Evolutionary conservation across 148 eudicot genomes (phyloP).

Genomic region (Amaranthus hypochondriacus): DNA sequence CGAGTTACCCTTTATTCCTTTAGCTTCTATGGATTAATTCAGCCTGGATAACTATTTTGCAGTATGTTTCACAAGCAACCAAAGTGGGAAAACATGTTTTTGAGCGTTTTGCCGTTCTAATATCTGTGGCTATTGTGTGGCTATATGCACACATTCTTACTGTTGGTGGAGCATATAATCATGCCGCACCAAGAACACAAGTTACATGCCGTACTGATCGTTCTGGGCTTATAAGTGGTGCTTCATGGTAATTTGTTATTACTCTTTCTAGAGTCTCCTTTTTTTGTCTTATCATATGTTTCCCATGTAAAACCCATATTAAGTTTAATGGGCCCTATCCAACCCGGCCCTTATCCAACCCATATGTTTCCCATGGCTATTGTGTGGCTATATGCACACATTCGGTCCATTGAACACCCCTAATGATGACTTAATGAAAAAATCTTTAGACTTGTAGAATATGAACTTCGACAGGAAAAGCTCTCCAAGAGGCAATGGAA

Average conservation of each 20-base stretch:
- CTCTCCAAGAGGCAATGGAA: too few relatives aligned
- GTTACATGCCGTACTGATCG: conserved; percentile 83
- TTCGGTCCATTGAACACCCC: too few relatives aligned
- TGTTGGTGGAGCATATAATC: conserved; percentile 82
- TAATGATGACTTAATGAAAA: too few relatives aligned
- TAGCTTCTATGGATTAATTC: background rate
- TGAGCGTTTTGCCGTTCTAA: conserved; percentile 83
- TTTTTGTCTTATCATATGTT: too few relatives aligned
- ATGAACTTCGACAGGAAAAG: too few relatives aligned
- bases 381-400: too few relatives aligned
- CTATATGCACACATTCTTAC: conserved; percentile 74
- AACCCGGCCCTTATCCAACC: too few relatives aligned
- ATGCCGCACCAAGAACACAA: conserved; percentile 65
- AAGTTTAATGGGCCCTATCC: too few relatives aligned
- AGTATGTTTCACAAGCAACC: conserved; percentile 65
- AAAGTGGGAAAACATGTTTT: conserved; percentile 57
- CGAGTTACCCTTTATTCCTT: background rate
- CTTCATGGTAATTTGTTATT: conserved; percentile 58
- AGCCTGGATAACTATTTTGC: conserved; percentile 23
- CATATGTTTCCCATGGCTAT: too few relatives aligned
- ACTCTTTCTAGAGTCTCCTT: background rate
- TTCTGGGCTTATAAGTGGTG: conserved; percentile 73
- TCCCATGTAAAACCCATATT: too few relatives aligned
- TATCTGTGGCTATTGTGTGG: conserved; percentile 87
- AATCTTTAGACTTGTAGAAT: too few relatives aligned